These are phyloP conservation scores for Scenedesmus sp. DNA, from an alignment of 163 green algal genomes.

Conservation along the genomic window DNA sequence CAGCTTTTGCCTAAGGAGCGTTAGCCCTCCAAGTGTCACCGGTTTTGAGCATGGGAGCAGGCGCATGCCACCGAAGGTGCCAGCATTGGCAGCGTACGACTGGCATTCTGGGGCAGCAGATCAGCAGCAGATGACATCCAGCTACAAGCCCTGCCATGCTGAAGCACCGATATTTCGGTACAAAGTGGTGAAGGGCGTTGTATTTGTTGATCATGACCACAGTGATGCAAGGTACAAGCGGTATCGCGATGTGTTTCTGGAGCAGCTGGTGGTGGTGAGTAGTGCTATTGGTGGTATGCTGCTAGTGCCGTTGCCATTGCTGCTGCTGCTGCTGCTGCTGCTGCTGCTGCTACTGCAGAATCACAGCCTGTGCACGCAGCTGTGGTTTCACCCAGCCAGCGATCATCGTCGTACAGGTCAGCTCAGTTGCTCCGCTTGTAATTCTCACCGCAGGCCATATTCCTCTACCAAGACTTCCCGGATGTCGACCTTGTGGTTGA, in stretches of 20 bases:
- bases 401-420: no score
- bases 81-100: conserved; percentile 23
- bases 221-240: background rate
- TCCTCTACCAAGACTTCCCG: conserved; percentile 24
- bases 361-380: background rate
- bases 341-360: background rate
- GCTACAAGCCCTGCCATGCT: conserved; percentile 12
- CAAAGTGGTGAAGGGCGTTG: conserved; percentile 10
- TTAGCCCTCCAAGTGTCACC: background rate
- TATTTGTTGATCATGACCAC: conserved; percentile 21
- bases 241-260: conserved; percentile 8
- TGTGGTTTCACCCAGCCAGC: background rate
- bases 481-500: conserved; percentile 23
- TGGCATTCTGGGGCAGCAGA: background rate
- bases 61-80: background rate
- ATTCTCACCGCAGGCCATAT: background rate
- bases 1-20: conserved; percentile 21
- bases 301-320: background rate
- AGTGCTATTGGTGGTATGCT: background rate
- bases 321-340: background rate
- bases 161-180: conserved; percentile 6
- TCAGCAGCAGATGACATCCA: background rate
- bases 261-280: conserved; percentile 31
- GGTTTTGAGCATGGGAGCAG: background rate
- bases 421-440: background rate